These are phyloP conservation scores for Anisodus acutangulus DNA, from an alignment of 257 asterid genomes.

Conservation along the genomic window DNA sequence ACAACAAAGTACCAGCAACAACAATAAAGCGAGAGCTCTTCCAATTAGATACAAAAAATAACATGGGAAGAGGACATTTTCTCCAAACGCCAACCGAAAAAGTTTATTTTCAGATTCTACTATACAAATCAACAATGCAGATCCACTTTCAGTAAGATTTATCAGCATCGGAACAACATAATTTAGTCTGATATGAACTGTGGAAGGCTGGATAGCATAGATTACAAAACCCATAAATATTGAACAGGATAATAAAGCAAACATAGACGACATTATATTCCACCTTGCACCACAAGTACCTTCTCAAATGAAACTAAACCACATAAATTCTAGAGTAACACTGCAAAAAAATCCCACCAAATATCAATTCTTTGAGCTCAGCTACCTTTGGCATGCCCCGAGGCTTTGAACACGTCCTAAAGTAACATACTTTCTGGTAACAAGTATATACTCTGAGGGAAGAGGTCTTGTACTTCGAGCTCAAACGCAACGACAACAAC, in stretches of 20 bases:
- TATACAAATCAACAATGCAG: conserved; percentile 18
- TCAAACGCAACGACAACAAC: neutral
- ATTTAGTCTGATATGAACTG: neutral
- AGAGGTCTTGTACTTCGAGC: neutral
- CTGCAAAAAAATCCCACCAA: neutral
- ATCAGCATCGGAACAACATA: neutral
- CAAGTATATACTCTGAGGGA: neutral
- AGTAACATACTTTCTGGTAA: neutral
- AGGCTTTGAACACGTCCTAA: neutral
- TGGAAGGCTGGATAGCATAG: neutral
- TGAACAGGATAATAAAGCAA: conserved; percentile 8
- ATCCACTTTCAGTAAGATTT: neutral
- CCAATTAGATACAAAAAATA: neutral
- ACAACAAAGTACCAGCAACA: neutral
- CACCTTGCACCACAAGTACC: conserved; percentile 7
- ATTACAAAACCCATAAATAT: neutral
- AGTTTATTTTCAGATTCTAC: neutral
- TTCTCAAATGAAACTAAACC: conserved; percentile 14
- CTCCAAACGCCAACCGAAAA: neutral
- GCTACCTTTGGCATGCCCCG: neutral
- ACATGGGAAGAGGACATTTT: neutral
- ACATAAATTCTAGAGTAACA: neutral
- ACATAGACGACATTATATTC: neutral
- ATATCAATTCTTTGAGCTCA: neutral
- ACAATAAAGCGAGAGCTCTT: neutral